Evolutionary conservation across 805 yeast species (phyloP).

Genomic region (Ogataea methanolica): DNA sequence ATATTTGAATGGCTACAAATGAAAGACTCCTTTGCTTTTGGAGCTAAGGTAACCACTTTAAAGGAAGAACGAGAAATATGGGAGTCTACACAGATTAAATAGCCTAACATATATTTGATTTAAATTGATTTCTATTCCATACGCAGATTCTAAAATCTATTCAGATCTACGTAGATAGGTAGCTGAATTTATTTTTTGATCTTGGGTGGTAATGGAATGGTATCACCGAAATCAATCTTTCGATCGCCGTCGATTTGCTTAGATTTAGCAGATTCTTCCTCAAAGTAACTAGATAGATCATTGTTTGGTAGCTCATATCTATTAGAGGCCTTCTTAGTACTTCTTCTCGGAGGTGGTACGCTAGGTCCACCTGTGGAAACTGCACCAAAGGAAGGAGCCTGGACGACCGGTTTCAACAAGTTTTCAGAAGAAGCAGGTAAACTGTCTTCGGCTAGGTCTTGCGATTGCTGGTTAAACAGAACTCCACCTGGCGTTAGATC

Average conservation of each 20-base stretch:
- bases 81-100: conserved; percentile 9
- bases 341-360: conserved; percentile 10
- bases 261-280: conserved; percentile 38
- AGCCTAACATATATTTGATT: background rate
- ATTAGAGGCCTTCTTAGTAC: conserved; percentile 7
- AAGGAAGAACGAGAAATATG: conserved; percentile 22
- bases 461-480: conserved; percentile 12
- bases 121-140: background rate
- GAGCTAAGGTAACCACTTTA: conserved; percentile 9
- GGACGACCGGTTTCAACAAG: conserved; percentile 17
- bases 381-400: conserved; percentile 20
- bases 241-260: conserved; percentile 34
- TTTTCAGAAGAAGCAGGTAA: conserved; percentile 7
- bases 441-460: background rate
- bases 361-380: background rate
- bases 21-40: conserved; percentile 49
- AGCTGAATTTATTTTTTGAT: background rate
- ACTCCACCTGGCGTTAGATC: conserved; percentile 23
- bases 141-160: background rate
- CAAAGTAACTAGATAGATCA: conserved; percentile 35
- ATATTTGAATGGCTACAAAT: conserved; percentile 46
- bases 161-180: background rate
- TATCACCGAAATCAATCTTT: conserved; percentile 15
- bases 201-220: conserved; percentile 34
- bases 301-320: conserved; percentile 10